These are phyloP conservation scores for Taphrina flavorubra DNA, from an alignment of 1,139 yeast species.

Conservation along the genomic window DNA sequence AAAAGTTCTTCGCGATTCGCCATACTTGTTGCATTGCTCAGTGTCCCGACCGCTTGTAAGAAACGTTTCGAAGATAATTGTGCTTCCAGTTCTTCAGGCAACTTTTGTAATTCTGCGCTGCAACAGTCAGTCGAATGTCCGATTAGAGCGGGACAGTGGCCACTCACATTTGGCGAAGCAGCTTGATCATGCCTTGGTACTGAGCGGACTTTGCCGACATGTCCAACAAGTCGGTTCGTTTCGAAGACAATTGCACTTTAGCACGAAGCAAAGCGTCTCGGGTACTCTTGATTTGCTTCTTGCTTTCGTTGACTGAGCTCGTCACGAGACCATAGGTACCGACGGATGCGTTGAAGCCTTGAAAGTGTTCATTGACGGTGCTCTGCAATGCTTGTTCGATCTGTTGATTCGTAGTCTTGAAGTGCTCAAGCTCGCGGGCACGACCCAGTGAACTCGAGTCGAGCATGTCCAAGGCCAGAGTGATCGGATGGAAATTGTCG, in stretches of 20 bases:
- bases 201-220: slow-evolving; percentile 67
- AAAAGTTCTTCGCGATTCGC: slow-evolving; percentile 69
- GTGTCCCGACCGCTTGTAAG: slow-evolving; percentile 68
- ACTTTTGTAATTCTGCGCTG: slow-evolving; percentile 65
- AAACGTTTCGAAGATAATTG: slow-evolving; percentile 71
- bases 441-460: slow-evolving; percentile 89
- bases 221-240: slow-evolving; percentile 65
- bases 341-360: slow-evolving; percentile 79
- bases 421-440: slow-evolving; percentile 71
- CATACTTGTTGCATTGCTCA: slow-evolving; percentile 62
- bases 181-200: slow-evolving; percentile 72
- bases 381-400: slow-evolving; percentile 65
- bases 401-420: slow-evolving; percentile 60
- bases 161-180: slow-evolving; percentile 56
- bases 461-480: slow-evolving; percentile 75
- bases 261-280: slow-evolving; percentile 59
- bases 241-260: slow-evolving; percentile 60
- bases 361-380: slow-evolving; percentile 78
- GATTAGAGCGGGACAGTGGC: neutral
- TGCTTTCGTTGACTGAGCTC: slow-evolving; percentile 63
- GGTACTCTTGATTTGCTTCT: slow-evolving; percentile 60
- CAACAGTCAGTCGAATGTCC: slow-evolving; percentile 46
- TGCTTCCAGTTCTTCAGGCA: slow-evolving; percentile 70
- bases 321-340: slow-evolving; percentile 74
- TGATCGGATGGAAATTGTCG: slow-evolving; percentile 70